These are phyloP conservation scores for Lecanicillium sp. DNA, from an alignment of 2,329 filamentous ascomycete genomes.

Conservation along the genomic window DNA sequence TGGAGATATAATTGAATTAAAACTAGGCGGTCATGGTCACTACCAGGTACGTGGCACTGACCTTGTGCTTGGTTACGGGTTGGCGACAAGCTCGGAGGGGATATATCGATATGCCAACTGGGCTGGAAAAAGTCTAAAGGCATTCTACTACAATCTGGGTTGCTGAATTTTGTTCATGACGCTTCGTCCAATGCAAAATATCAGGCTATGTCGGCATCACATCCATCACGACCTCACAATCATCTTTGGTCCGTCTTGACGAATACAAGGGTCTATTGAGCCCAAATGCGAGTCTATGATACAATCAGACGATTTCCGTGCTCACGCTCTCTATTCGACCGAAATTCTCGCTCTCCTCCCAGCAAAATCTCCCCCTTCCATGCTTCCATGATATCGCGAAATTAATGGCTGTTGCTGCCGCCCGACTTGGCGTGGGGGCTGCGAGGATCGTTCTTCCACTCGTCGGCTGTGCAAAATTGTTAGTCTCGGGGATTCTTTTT, in stretches of 20 bases:
- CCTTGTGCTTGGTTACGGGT: too few relatives aligned
- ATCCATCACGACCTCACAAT: too few relatives aligned
- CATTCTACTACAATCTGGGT: too few relatives aligned
- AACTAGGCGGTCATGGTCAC: too few relatives aligned
- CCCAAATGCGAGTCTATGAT: slow-evolving; percentile 11
- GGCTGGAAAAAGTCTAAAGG: too few relatives aligned
- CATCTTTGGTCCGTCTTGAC: neutral
- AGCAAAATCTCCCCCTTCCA: neutral
- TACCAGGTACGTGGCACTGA: too few relatives aligned
- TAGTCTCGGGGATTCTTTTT: slow-evolving; percentile 12
- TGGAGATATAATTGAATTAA: too few relatives aligned
- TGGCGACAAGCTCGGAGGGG: too few relatives aligned
- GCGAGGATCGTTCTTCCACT: slow-evolving; percentile 95
- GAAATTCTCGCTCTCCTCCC: slow-evolving; percentile 6
- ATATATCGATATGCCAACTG: too few relatives aligned
- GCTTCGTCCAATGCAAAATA: too few relatives aligned
- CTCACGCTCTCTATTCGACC: slow-evolving; percentile 6
- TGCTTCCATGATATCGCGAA: slow-evolving; percentile 1
- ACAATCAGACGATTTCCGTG: slow-evolving; percentile 8
- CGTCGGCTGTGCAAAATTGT: slow-evolving; percentile 56
- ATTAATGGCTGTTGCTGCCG: slow-evolving; percentile 34
- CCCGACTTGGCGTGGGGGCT: slow-evolving; percentile 58
- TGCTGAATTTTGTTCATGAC: too few relatives aligned
- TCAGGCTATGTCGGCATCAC: too few relatives aligned
- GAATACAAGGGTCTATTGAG: slow-evolving; percentile 11